Percentiles rank a stretch among this genome's conserved stretches.
Evolutionary conservation across 176 grass and related monocot genomes (phyloP).

Genomic region (Carex myosuroides): DNA sequence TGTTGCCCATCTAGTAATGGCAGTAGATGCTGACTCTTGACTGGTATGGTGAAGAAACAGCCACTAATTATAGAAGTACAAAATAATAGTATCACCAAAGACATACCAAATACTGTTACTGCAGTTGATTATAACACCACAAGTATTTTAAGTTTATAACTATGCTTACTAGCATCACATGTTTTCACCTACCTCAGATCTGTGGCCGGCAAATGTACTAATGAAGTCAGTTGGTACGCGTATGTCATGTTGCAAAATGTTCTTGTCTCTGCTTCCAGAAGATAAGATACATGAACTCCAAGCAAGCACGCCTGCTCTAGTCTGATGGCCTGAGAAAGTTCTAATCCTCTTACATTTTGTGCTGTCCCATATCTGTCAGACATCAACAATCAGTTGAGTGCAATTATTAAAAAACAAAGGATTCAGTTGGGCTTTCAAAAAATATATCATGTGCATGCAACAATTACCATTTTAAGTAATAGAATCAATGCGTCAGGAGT

Average conservation of each 20-base stretch:
- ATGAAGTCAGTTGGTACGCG: constrained; percentile 68
- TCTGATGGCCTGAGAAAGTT: constrained; percentile 82
- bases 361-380: constrained; percentile 83
- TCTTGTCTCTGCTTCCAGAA: constrained; percentile 91
- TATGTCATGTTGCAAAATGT: constrained; percentile 86
- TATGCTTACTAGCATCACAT: constrained; percentile 4
- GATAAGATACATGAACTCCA: constrained; percentile 96
- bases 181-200: constrained; percentile 64
- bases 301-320: constrained; percentile 63
- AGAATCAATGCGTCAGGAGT: background rate
- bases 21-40: background rate
- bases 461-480: background rate
- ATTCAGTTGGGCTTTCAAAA: background rate
- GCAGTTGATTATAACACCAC: too few relatives aligned
- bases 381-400: background rate
- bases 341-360: constrained; percentile 77
- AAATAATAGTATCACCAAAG: background rate
- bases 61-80: background rate
- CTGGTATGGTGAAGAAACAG: background rate
- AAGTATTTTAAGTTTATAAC: background rate
- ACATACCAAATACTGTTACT: background rate
- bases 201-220: constrained; percentile 67
- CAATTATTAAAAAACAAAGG: background rate
- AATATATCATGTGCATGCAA: background rate
- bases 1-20: background rate